phyloP scores from a whole-genome alignment of 768 basidiomycete species.

The Tubosaeta brunneosetosa region DNA sequence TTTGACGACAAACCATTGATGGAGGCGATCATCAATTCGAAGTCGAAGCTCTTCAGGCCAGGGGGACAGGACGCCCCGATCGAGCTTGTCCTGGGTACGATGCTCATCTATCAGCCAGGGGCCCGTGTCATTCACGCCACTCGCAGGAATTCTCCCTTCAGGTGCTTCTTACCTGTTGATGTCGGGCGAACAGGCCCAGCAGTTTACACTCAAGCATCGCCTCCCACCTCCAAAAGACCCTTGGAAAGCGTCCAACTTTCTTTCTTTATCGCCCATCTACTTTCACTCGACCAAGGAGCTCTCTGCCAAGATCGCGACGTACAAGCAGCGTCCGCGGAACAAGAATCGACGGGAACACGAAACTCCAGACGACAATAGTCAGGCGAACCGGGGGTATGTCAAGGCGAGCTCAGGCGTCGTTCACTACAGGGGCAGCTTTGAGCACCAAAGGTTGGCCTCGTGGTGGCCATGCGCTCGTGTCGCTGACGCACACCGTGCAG shows the following conservation, averaged over 20 bases:
- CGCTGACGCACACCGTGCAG: conserved; percentile 17
- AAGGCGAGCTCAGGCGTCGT: conserved; percentile 14
- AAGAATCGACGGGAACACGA: conserved; percentile 20
- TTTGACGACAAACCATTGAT: conserved; percentile 36
- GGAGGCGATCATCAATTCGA: conserved; percentile 22
- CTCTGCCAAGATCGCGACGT: conserved; percentile 33
- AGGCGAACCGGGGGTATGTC: conserved; percentile 38
- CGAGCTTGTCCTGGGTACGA: conserved; percentile 43
- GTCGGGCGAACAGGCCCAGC: conserved; percentile 28
- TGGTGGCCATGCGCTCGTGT: background rate
- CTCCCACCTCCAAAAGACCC: conserved; percentile 11
- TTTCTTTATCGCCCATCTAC: conserved; percentile 46
- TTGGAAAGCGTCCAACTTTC: conserved; percentile 28
- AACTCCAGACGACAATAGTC: conserved; percentile 33
- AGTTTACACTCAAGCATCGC: conserved; percentile 18
- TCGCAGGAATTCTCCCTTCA: conserved; percentile 38
- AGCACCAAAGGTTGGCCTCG: conserved; percentile 40
- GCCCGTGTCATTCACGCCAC: background rate
- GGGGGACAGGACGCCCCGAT: conserved; percentile 25
- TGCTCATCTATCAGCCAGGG: background rate
- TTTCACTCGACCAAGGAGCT: conserved; percentile 34
- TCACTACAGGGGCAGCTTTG: conserved; percentile 39
- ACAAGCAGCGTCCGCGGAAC: conserved; percentile 38
- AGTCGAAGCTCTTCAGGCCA: conserved; percentile 30
- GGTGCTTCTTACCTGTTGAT: conserved; percentile 47